Evolutionary conservation across 2,329 filamentous ascomycete genomes (phyloP).

Genomic region (Penicillium sp.): DNA sequence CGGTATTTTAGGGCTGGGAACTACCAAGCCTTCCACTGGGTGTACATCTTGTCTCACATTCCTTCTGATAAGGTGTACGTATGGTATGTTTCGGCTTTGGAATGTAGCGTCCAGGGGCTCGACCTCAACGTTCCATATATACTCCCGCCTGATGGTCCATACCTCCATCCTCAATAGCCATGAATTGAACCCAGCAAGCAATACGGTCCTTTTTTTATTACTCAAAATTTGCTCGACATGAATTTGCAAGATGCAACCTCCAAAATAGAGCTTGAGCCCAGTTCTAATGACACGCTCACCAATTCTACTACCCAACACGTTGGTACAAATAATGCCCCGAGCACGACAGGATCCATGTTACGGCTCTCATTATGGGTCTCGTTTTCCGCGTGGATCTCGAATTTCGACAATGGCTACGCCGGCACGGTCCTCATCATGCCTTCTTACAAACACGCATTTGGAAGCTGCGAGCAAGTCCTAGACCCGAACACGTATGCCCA

Average conservation of each 20-base stretch:
- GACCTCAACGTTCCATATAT: background rate
- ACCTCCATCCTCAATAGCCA: background rate
- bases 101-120: slow-evolving; percentile 11
- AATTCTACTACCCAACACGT: background rate
- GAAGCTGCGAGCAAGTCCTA: slow-evolving; percentile 20
- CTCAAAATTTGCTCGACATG: background rate
- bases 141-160: background rate
- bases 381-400: slow-evolving; percentile 26
- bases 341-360: slow-evolving; percentile 21
- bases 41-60: slow-evolving; percentile 11
- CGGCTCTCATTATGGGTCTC: slow-evolving; percentile 24
- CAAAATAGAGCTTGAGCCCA: slow-evolving; percentile 10
- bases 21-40: slow-evolving; percentile 6
- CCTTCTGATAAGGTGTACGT: slow-evolving; percentile 16
- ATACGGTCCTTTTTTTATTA: no score
- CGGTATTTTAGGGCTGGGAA: background rate
- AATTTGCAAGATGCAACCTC: background rate
- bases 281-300: background rate
- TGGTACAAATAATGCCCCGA: background rate
- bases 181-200: no score
- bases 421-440: slow-evolving; percentile 29
- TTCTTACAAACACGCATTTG: slow-evolving; percentile 25
- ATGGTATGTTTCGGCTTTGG: slow-evolving; percentile 14
- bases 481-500: slow-evolving; percentile 12
- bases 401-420: slow-evolving; percentile 28